Base-by-base conservation (phyloP, 257 asterid genomes). In the Fraxinus quadrangulata region DNA sequence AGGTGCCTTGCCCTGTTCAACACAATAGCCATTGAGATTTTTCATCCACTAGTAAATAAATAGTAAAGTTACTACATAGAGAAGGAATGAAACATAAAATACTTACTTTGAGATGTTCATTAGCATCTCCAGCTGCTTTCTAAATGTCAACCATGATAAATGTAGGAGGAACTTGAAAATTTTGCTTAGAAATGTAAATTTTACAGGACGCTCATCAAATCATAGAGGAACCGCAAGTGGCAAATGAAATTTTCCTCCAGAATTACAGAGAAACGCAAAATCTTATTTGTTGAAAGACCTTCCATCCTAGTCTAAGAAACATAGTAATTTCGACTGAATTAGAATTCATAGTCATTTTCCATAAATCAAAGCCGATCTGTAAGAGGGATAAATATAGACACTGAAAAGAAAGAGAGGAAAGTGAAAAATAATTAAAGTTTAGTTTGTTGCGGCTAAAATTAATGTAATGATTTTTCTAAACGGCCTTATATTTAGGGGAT, bases 61-160 rank as follows among this genome's bases (percentile, higher is more conserved):
- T 2, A 31, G 33, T 31, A 31, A 31, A 31, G 33, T 31, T 31
- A 31, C 33, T 31, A 31, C 33, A 31, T 31, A 31, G 4, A 31
- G 33, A 31, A 31, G 0, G 33, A 31, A 31, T 31, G 33, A 31
- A 28, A 31, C 13, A n/a, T 16, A 28, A 16, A 73, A 67, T 61
- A 10, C 79, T 74, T 21, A 86, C 91, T 83, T 85, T 84, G 36
- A 85, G 83, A 75, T 79, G 92, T 83, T 93, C 99, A 39, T 88
- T 88, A 72, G 94, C 80, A 72, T 96, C 97, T 80, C 97, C 99
- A 49, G 92, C 87, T 69, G 96, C 98, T 82, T 88, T 96, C 86
- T 93, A 96, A 80, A 92, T 87, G 84, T 96, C 98, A 47, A 96
- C 97, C 99, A 96, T 96, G 82, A 92, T 89, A 83, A 88, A 93